Base-by-base conservation (phyloP, 1,284 basidiomycete species). In the Hemileia vastatrix region DNA sequence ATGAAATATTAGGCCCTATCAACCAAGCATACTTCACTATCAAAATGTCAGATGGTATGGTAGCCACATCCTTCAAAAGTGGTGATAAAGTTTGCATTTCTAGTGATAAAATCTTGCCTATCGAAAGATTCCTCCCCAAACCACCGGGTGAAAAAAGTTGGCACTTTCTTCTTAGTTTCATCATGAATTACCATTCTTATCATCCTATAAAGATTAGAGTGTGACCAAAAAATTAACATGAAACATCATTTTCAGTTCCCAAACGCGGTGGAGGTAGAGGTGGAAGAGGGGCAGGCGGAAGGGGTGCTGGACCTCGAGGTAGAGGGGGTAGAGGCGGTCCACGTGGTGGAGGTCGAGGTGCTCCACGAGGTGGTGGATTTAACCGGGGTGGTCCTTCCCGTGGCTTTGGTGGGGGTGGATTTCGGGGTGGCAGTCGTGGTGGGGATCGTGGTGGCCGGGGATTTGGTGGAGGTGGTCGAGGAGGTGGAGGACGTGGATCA, bases 21-120 rank as follows among this genome's bases (percentile, higher is more conserved):
- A 99, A 98, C 77, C 91, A 98, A 77, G 92, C 98, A 63, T 97
- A 86, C 79, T 98, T 99, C 75, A 96, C 93, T 3, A 83, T 99
- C 70, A 98, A 98, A 80, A 96, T 97, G 88, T 85, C 87, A 48
- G 85, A 89, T 57, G 95, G 95, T 51, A 93, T 98, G 86, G 85
- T 94, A 54, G 94, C 95, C 11, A 85, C 80, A 66, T 92, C 89
- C 73, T 99, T 99, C 80, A 90, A 95, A 78, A 88, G 88, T 73
- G 93, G 94, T 57, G 95, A 99, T 80, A 97, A 95, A 77, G 91
- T 99, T 49, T 99, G 88, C 78, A 97, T 98, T 72, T 89, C 84
- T 49, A 86, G 87, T 45, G 95, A 99, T 80, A 97, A 97, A 78
- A 83, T 98, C 48, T 80, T 99, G 52, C 95, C 95, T 6, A 86